Percentiles rank a stretch among this genome's conserved stretches.
phyloP scores from a whole-genome alignment of 495 filamentous ascomycete species.

The Penicillium pulvis region DNA sequence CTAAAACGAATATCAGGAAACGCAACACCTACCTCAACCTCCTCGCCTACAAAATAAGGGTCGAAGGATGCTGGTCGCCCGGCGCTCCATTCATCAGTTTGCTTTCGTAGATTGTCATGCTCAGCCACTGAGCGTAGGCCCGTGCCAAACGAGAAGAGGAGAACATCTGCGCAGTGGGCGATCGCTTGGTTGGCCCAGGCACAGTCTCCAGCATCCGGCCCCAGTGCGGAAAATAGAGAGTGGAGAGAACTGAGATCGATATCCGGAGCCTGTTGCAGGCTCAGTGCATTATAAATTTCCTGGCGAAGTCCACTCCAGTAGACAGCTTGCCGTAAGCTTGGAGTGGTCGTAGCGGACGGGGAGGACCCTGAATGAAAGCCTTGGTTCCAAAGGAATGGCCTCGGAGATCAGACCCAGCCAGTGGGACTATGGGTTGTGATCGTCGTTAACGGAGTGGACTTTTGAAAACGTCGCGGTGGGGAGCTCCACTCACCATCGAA shows the following conservation, averaged over 20 bases:
- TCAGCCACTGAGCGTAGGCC: conserved; percentile 20
- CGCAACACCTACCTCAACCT: conserved; percentile 17
- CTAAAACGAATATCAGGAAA: conserved; percentile 30
- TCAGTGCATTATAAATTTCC: conserved; percentile 30
- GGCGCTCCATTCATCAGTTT: conserved; percentile 25
- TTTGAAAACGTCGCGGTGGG: background rate
- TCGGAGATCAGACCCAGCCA: conserved; percentile 31
- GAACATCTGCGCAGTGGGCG: conserved; percentile 29
- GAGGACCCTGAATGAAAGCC: conserved; percentile 27
- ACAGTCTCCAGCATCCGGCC: conserved; percentile 24
- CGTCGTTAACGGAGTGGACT: background rate
- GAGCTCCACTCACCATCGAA: conserved; percentile 50
- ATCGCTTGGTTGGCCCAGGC: conserved; percentile 32
- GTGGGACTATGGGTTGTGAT: conserved; percentile 17
- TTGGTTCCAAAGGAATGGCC: conserved; percentile 32
- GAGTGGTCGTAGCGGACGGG: conserved; percentile 24
- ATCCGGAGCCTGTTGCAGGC: conserved; percentile 29
- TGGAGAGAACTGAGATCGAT: conserved; percentile 29
- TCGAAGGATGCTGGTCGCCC: conserved; percentile 26
- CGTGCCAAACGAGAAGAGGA: conserved; percentile 27
- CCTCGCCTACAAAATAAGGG: conserved; percentile 26
- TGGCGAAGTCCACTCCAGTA: conserved; percentile 33
- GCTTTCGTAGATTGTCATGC: conserved; percentile 20
- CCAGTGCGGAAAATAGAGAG: conserved; percentile 21
- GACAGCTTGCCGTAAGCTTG: conserved; percentile 27